Evolutionary conservation across 169 alveolate genomes (phyloP), one percentile per base, ranked within the genome.

Genomic region (Miamiensis avidus): DNA sequence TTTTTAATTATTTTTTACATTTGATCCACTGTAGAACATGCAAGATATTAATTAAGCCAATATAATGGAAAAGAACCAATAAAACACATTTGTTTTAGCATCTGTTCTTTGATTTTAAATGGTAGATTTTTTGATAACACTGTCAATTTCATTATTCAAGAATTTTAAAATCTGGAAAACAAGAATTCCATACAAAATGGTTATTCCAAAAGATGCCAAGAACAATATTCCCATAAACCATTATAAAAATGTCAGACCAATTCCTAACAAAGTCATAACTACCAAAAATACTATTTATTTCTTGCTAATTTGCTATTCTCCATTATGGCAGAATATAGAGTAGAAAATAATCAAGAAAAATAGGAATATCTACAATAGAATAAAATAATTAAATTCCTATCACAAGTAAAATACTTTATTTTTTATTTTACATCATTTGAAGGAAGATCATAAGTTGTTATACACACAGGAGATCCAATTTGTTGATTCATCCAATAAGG

Each of bases 391-490:
- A 49, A 49, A 49, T 11, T 49, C 4, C 69, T 49, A 49, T 49
- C 4, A 49, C 69, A 49, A 49, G 20, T 11, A 49, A 49, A 11
- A 49, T 11, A 20, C 4, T 11, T 11, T 11, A 49, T 11, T 49
- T 49, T 11, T 11, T 49, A 49, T 11, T 49, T 49, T 49, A 49
- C 69, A 20, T 74, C 64, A n/a, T 72, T 49, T 0, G 76, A 49
- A 28, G 84, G 84, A 26, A 34, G 75, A 28, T 49, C 65, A 74
- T 49, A 79, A 79, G 84, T 79, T n/a, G 34, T 79, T n/a, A 79
- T 27, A 74, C 84, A 79, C 20, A 79, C 33, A 79, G 84, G 84
- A 4, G 77, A n/a, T 6, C 65, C 84, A 0, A 79, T 65, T 1
- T 29, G 25, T 16, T 79, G 31, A 11, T 33, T 79, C 49, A 34